phyloP scores from a whole-genome alignment of 2,329 filamentous ascomycete species.

The Pleomassaria siparia region DNA sequence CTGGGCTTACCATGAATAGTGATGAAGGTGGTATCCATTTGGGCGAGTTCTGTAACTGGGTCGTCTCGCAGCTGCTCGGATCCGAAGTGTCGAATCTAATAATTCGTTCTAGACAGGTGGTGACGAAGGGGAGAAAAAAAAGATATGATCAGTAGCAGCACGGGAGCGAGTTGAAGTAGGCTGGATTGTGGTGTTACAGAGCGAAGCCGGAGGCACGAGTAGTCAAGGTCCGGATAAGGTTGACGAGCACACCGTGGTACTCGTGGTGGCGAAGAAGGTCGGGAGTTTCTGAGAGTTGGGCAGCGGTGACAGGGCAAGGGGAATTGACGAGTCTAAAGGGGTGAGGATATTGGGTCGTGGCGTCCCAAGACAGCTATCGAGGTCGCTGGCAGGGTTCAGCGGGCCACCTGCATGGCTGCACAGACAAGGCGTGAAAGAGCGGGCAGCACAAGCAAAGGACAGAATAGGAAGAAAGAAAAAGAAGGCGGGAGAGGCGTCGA shows the following conservation, averaged over 20 bases:
- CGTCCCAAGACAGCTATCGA: not conserved
- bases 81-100: slow-evolving; percentile 41
- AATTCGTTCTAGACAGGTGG: slow-evolving; percentile 38
- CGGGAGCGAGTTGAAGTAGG: slow-evolving; percentile 19
- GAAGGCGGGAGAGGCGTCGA: not conserved
- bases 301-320: not conserved
- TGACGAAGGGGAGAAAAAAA: slow-evolving; percentile 14
- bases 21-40: slow-evolving; percentile 80
- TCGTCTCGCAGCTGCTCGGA: slow-evolving; percentile 22
- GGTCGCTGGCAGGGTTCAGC: not conserved
- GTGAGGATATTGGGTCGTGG: not conserved
- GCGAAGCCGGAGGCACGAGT: slow-evolving; percentile 18
- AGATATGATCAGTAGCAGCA: slow-evolving; percentile 14
- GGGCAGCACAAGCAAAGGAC: not conserved
- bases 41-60: slow-evolving; percentile 9
- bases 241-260: slow-evolving; percentile 13
- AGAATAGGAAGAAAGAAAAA: not conserved
- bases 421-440: not conserved
- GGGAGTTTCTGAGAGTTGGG: not conserved
- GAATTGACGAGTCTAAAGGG: not conserved
- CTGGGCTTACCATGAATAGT: slow-evolving; percentile 79
- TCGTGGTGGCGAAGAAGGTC: not conserved
- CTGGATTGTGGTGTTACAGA: slow-evolving; percentile 25
- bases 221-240: slow-evolving; percentile 20
- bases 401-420: slow-evolving; percentile 2